These are phyloP conservation scores for Cucumis melo DNA, from an alignment of 306 rosid genomes.

Conservation along the genomic window DNA sequence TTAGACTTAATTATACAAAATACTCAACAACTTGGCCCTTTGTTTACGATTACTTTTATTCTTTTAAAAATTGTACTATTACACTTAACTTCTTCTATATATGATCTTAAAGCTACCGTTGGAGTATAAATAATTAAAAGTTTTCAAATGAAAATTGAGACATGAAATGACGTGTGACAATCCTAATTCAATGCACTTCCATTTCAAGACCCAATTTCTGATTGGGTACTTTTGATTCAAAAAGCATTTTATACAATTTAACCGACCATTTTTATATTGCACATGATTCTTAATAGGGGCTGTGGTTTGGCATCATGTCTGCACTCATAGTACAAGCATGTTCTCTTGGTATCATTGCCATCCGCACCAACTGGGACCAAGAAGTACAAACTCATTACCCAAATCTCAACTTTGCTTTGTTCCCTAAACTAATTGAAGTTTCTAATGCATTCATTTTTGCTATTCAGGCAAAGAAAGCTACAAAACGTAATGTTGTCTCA, in stretches of 20 bases:
- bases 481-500: slow-evolving; percentile 26
- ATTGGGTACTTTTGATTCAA: background rate
- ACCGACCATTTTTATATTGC: background rate
- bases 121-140: background rate
- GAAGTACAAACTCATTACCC: slow-evolving; percentile 19
- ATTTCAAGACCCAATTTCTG: too few species aligned
- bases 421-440: background rate
- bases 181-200: too few species aligned
- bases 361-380: slow-evolving; percentile 54
- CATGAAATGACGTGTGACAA: background rate
- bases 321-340: slow-evolving; percentile 50
- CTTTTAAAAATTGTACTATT: too few species aligned
- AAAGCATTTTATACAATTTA: too few species aligned
- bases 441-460: background rate
- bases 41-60: too few species aligned
- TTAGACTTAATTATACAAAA: background rate
- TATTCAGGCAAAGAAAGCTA: slow-evolving; percentile 35
- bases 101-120: background rate
- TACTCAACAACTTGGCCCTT: too few species aligned
- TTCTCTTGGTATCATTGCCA: slow-evolving; percentile 28
- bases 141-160: background rate
- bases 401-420: background rate
- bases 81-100: too few species aligned
- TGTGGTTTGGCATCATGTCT: slow-evolving; percentile 61
- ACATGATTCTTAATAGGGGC: slow-evolving; percentile 24